Conservation (phyloP, 306 rosid genomes). For the Mimosa pudica region DNA sequence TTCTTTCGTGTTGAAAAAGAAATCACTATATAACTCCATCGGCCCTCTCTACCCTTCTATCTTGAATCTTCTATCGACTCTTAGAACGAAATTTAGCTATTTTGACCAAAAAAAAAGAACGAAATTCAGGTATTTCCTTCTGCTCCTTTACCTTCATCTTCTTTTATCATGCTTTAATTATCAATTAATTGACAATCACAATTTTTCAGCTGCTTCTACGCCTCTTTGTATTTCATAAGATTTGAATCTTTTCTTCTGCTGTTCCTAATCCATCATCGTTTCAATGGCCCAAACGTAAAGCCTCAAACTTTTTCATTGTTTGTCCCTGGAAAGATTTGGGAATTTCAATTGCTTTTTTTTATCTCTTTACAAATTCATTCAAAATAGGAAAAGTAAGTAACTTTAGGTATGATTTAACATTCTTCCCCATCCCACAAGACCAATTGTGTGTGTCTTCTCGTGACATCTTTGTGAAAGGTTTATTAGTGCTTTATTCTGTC, state of each 20-base stretch:
- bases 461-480: not conserved
- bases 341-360: not conserved
- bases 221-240: not conserved
- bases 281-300: not conserved
- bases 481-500: not conserved
- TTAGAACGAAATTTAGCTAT: not conserved
- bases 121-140: no score
- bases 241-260: not conserved
- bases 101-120: no score
- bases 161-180: not conserved
- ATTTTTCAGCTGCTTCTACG: not conserved
- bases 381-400: not conserved
- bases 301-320: not conserved
- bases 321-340: not conserved
- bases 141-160: not conserved
- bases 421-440: not conserved
- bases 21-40: not conserved
- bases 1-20: constrained; percentile 3
- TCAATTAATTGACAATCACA: no score
- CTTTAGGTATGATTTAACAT: not conserved
- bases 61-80: no score
- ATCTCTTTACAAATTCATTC: not conserved
- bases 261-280: not conserved
- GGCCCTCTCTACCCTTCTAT: not conserved
- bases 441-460: not conserved